Conservation (phyloP, 2,329 filamentous ascomycete species). For the Fusarium sp. region DNA sequence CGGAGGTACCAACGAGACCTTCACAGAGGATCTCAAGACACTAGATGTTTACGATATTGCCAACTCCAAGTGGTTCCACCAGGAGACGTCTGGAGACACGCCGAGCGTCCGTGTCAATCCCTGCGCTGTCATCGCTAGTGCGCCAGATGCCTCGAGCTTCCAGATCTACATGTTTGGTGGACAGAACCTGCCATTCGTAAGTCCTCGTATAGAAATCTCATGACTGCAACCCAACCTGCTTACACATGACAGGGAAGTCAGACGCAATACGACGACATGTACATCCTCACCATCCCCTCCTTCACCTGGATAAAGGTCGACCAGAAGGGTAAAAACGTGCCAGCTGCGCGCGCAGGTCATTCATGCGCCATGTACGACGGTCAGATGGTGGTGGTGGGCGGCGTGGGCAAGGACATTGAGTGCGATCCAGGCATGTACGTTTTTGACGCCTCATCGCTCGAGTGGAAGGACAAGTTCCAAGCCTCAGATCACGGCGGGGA, state of each 20-base stretch:
- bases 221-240: not conserved
- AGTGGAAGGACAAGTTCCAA: conserved; percentile 68
- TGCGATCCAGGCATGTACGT: conserved; percentile 74
- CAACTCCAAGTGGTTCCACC: conserved; percentile 69
- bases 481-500: conserved; percentile 69
- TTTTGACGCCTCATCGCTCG: conserved; percentile 74
- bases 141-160: conserved; percentile 77
- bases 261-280: conserved; percentile 72
- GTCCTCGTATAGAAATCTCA: conserved; percentile 23
- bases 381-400: conserved; percentile 73
- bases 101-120: conserved; percentile 66
- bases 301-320: conserved; percentile 72
- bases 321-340: conserved; percentile 65
- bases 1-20: conserved; percentile 76
- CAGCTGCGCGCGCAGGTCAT: conserved; percentile 55
- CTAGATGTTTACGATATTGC: conserved; percentile 77
- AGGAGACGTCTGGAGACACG: conserved; percentile 64
- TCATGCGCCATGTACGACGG: conserved; percentile 67
- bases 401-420: conserved; percentile 60
- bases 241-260: conserved; percentile 53
- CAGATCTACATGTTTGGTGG: conserved; percentile 84
- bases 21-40: conserved; percentile 63
- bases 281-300: conserved; percentile 69
- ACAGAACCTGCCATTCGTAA: conserved; percentile 74
- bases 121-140: conserved; percentile 70